phyloP scores from a whole-genome alignment of 768 basidiomycete species.

The Suillus brevipes region DNA sequence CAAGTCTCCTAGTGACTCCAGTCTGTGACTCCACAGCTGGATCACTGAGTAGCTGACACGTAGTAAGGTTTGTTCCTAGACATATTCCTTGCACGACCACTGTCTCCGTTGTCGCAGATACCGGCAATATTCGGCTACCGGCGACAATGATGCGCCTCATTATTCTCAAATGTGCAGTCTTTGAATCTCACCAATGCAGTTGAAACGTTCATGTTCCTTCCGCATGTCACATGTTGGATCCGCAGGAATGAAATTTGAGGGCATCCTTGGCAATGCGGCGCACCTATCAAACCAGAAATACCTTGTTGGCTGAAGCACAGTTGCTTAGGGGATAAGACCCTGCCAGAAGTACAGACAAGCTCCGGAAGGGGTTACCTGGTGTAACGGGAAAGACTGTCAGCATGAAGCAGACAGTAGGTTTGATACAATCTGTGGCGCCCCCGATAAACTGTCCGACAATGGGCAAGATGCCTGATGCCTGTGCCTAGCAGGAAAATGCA shows the following conservation, averaged over 20 bases:
- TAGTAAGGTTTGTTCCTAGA: conserved; percentile 8
- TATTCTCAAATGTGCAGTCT: conserved; percentile 22
- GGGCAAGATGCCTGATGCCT: not conserved
- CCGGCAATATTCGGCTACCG: conserved; percentile 25
- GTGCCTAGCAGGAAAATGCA: not conserved
- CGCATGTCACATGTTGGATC: conserved; percentile 4
- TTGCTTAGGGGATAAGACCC: conserved; percentile 18
- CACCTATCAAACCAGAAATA: conserved; percentile 11
- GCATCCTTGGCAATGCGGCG: conserved; percentile 16
- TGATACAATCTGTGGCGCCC: not conserved
- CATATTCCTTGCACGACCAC: conserved; percentile 15
- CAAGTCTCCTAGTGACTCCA: not conserved
- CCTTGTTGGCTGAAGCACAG: conserved; percentile 15
- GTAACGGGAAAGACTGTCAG: conserved; percentile 4
- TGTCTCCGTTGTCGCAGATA: conserved; percentile 10
- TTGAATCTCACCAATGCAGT: conserved; percentile 14
- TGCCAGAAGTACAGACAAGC: conserved; percentile 19
- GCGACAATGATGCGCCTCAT: conserved; percentile 16
- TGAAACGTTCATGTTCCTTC: conserved; percentile 14
- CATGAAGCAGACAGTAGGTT: conserved; percentile 4
- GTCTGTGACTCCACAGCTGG: not conserved
- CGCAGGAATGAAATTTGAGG: conserved; percentile 5
- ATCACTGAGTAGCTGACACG: not conserved
- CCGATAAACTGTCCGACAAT: not conserved
- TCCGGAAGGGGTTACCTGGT: conserved; percentile 15